A percentile compares a stretch with the other conserved stretches of the same genome.
Evolutionary conservation across 1,284 basidiomycete genomes (phyloP).

Genomic region (Puccinia hordei): DNA sequence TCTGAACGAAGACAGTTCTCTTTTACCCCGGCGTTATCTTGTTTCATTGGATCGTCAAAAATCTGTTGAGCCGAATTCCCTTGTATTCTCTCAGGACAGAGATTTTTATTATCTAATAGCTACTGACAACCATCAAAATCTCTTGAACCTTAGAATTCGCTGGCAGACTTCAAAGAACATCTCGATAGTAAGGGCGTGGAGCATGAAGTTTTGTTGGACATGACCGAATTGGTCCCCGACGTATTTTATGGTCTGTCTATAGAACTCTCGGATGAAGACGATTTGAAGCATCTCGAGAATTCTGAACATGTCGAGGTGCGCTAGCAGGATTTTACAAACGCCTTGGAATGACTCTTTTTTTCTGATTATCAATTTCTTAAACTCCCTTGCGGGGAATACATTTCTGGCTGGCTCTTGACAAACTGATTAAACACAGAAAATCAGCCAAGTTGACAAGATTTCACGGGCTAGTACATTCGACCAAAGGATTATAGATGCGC

Average conservation of each 20-base stretch:
- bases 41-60: background rate
- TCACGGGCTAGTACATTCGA: background rate
- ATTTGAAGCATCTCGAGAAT: background rate
- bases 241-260: slow-evolving; percentile 4
- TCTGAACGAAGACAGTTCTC: too few species aligned
- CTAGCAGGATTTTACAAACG: background rate
- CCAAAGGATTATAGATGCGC: background rate
- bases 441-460: background rate
- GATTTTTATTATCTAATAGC: background rate
- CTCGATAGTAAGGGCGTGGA: background rate
- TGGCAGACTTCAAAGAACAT: background rate
- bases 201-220: background rate
- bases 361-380: too few species aligned
- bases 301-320: background rate
- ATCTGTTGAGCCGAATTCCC: background rate
- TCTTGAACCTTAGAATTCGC: background rate
- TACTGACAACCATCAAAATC: background rate
- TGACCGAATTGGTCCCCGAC: slow-evolving; percentile 5
- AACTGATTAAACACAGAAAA: background rate
- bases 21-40: background rate
- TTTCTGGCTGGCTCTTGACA: background rate
- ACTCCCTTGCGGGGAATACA: too few species aligned
- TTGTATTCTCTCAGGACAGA: too few species aligned
- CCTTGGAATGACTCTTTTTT: too few species aligned
- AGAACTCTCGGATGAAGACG: background rate